A percentile compares a stretch with the other conserved stretches of the same genome.
These are phyloP conservation scores for Pichia pseudocactophila DNA, from an alignment of 805 yeast species.

Conservation along the genomic window DNA sequence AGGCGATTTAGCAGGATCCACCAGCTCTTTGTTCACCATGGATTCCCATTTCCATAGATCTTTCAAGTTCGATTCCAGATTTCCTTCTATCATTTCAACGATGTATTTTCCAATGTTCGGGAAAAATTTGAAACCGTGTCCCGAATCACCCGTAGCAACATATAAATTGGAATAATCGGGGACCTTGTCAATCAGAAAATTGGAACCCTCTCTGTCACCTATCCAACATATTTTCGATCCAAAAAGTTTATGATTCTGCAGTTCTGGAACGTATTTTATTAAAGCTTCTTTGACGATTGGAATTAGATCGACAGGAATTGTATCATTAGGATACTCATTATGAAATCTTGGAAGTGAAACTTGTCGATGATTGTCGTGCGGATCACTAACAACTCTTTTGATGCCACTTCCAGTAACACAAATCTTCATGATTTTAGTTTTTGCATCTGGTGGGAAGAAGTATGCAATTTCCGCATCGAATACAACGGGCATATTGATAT, in stretches of 20 bases:
- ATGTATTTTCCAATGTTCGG: constrained; percentile 39
- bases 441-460: constrained; percentile 40
- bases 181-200: constrained; percentile 32
- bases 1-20: constrained; percentile 16
- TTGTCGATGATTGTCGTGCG: constrained; percentile 9
- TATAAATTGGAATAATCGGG: constrained; percentile 26
- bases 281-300: constrained; percentile 23
- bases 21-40: constrained; percentile 3
- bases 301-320: constrained; percentile 28
- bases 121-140: constrained; percentile 37
- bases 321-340: constrained; percentile 24
- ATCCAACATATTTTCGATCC: constrained; percentile 30
- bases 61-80: constrained; percentile 16
- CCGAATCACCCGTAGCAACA: constrained; percentile 39
- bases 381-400: constrained; percentile 12
- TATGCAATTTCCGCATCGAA: constrained; percentile 38
- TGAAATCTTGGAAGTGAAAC: constrained; percentile 32
- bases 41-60: constrained; percentile 29
- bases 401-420: constrained; percentile 31
- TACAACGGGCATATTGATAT: constrained; percentile 33
- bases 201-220: constrained; percentile 31
- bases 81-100: constrained; percentile 22
- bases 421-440: constrained; percentile 29
- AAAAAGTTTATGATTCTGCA: constrained; percentile 25
- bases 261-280: constrained; percentile 28